phyloP scores from a whole-genome alignment of 129 eudicot genomes.

The Silybum marianum region DNA sequence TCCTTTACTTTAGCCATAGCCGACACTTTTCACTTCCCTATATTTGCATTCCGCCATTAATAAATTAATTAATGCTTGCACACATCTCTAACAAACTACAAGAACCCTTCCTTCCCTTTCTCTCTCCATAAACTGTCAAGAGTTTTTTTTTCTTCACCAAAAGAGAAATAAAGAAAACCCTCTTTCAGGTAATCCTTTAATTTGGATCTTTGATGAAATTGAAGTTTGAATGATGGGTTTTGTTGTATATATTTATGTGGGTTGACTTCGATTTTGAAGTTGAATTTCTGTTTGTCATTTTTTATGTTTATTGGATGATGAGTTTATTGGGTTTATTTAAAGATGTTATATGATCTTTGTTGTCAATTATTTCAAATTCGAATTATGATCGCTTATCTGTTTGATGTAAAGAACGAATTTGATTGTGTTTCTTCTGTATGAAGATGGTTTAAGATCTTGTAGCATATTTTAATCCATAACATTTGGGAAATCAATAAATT shows the following conservation, averaged over 20 bases:
- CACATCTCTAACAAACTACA: conserved; percentile 28
- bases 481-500: not conserved
- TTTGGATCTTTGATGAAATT: not conserved
- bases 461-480: not conserved
- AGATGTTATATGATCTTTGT: not conserved
- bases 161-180: conserved; percentile 6
- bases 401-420: not conserved
- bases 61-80: conserved; percentile 16
- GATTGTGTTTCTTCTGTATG: not conserved
- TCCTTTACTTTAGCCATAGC: conserved; percentile 41
- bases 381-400: not conserved
- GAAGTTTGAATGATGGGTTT: not conserved
- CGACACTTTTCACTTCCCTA: conserved; percentile 80
- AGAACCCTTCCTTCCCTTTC: conserved; percentile 21
- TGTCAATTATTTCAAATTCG: not conserved
- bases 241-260: not conserved
- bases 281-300: not conserved
- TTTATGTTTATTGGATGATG: not conserved
- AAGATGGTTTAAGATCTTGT: not conserved
- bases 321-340: not conserved
- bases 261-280: not conserved
- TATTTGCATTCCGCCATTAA: conserved; percentile 21
- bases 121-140: conserved; percentile 16
- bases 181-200: conserved; percentile 1
- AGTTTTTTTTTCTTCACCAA: not conserved